phyloP scores from a whole-genome alignment of 495 filamentous ascomycete genomes.

The Penicillium coprophilum region DNA sequence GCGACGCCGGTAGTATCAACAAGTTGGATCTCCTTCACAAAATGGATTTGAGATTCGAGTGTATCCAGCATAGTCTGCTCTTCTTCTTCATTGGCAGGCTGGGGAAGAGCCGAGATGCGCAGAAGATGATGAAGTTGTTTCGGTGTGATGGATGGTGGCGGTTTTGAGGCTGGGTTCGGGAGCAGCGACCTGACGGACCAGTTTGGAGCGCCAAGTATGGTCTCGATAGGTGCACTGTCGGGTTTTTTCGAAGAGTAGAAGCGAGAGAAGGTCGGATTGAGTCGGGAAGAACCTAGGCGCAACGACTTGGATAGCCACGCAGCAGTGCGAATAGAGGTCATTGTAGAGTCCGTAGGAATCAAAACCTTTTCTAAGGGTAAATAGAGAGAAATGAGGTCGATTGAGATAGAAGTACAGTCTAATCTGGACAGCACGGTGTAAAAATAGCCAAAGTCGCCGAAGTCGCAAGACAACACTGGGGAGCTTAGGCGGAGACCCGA shows the following conservation, averaged over 20 bases:
- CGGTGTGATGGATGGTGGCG: constrained; percentile 44
- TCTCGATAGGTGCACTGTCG: constrained; percentile 40
- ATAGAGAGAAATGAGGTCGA: neutral
- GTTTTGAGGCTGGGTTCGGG: constrained; percentile 40
- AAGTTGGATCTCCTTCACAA: constrained; percentile 79
- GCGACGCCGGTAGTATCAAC: constrained; percentile 70
- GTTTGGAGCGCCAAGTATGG: constrained; percentile 66
- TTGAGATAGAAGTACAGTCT: neutral
- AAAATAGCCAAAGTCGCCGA: neutral
- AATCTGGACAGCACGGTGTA: neutral
- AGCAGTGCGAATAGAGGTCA: constrained; percentile 21
- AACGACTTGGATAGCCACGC: constrained; percentile 22
- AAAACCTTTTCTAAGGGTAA: neutral
- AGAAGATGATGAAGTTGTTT: constrained; percentile 78
- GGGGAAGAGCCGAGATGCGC: constrained; percentile 83
- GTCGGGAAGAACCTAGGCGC: constrained; percentile 5
- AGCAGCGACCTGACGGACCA: constrained; percentile 87
- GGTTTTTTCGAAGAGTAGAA: constrained; percentile 32
- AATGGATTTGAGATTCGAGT: constrained; percentile 81
- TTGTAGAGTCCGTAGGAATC: constrained; percentile 1
- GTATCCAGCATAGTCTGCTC: constrained; percentile 66
- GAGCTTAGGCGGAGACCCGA: constrained; percentile 15
- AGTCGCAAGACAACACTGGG: neutral
- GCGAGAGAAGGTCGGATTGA: constrained; percentile 15
- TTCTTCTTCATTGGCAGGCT: constrained; percentile 57